Conservation (phyloP, 352 stramenopile species). For the Phytophthora megakarya region DNA sequence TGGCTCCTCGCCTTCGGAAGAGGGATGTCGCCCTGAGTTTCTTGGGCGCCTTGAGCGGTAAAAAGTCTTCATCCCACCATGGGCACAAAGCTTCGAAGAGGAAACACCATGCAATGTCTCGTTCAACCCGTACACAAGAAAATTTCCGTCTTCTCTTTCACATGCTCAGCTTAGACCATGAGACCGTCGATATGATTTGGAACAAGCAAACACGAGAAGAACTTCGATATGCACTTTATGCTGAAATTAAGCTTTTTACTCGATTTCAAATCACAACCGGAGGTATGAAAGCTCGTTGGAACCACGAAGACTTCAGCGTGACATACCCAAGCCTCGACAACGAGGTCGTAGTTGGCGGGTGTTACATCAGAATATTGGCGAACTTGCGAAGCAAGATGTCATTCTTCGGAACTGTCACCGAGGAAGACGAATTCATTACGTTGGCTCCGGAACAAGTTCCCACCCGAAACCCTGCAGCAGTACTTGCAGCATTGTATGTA, state of each 20-base stretch:
- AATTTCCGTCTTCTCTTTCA: constrained; percentile 97
- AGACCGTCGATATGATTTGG: constrained; percentile 94
- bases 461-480: constrained; percentile 51
- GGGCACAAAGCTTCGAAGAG: constrained; percentile 24
- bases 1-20: constrained; percentile 53
- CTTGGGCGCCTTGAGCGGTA: constrained; percentile 28
- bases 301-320: constrained; percentile 95
- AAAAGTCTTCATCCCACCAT: constrained; percentile 17
- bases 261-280: constrained; percentile 72
- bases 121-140: constrained; percentile 53
- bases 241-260: constrained; percentile 84
- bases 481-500: constrained; percentile 71
- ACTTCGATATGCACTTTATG: constrained; percentile 82
- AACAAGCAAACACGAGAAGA: constrained; percentile 90
- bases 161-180: constrained; percentile 92
- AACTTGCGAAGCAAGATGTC: constrained; percentile 54
- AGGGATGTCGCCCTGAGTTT: constrained; percentile 73
- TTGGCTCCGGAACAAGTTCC: constrained; percentile 60
- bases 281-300: constrained; percentile 90
- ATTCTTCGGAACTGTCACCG: constrained; percentile 41
- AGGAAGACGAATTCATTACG: constrained; percentile 61
- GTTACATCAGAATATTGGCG: constrained; percentile 86
- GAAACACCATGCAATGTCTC: constrained; percentile 27
- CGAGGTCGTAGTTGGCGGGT: constrained; percentile 89
- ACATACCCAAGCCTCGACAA: constrained; percentile 87